Conservation (phyloP, 208 protist genomes). For the Crithidia expoeki region DNA sequence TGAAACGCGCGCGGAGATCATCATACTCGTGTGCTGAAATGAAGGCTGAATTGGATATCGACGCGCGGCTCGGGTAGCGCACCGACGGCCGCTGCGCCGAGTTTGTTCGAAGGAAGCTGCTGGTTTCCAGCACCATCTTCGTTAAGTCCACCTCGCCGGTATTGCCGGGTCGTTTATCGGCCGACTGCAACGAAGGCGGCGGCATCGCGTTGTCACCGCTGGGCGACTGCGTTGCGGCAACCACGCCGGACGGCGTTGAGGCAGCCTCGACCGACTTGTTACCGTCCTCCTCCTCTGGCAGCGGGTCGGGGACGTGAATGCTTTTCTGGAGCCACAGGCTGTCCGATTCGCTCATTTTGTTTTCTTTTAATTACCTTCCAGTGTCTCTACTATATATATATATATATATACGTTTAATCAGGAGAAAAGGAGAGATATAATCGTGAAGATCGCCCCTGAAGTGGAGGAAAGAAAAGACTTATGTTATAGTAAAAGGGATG, state of each 20-base stretch:
- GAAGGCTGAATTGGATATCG: slow-evolving; percentile 62
- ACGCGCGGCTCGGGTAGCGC: slow-evolving; percentile 57
- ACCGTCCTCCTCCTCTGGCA: slow-evolving; percentile 46
- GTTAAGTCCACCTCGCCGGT: slow-evolving; percentile 62
- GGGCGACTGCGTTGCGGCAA: neutral
- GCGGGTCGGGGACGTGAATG: slow-evolving; percentile 74
- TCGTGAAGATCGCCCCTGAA: no score
- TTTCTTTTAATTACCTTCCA: neutral
- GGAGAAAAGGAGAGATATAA: no score
- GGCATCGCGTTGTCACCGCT: slow-evolving; percentile 17
- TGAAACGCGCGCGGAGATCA: slow-evolving; percentile 72
- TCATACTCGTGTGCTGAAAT: slow-evolving; percentile 83
- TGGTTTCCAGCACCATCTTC: slow-evolving; percentile 58
- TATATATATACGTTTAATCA: no score
- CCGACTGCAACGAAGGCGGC: slow-evolving; percentile 5
- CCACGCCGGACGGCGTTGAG: neutral
- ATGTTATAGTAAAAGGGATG: neutral
- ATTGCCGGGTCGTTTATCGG: slow-evolving; percentile 18
- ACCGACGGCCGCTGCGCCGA: slow-evolving; percentile 42
- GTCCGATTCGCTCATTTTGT: slow-evolving; percentile 36
- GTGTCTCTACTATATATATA: no score
- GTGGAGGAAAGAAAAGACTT: neutral
- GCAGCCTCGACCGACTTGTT: neutral
- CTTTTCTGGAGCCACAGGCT: slow-evolving; percentile 89
- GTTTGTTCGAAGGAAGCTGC: slow-evolving; percentile 36